A percentile compares a stretch with the other conserved stretches of the same genome.
Conservation (phyloP, 768 basidiomycete genomes). For the Suillus decipiens region DNA sequence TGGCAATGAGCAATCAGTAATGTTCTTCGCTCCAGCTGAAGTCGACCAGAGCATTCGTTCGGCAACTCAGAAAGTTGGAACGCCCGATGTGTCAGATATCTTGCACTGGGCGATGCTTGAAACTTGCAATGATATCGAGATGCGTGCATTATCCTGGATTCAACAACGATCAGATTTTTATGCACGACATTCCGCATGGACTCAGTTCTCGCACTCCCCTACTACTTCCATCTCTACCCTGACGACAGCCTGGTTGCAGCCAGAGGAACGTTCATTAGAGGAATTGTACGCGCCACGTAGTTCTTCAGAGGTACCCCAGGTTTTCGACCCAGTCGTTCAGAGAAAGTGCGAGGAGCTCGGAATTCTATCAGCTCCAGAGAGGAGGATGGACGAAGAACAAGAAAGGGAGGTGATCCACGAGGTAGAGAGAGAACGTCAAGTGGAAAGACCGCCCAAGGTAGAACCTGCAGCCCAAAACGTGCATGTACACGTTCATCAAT, state of each 20-base stretch:
- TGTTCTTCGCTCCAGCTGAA: conserved; percentile 48
- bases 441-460: conserved; percentile 36
- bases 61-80: conserved; percentile 20
- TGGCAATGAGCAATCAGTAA: conserved; percentile 46
- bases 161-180: conserved; percentile 34
- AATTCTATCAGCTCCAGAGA: conserved; percentile 15
- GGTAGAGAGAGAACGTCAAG: conserved; percentile 42
- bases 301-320: neutral
- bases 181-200: conserved; percentile 21
- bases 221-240: conserved; percentile 3
- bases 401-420: conserved; percentile 51
- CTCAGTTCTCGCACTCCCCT: conserved; percentile 9
- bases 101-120: conserved; percentile 46
- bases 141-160: conserved; percentile 43
- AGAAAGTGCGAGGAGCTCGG: conserved; percentile 21
- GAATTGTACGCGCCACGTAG: conserved; percentile 31
- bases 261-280: conserved; percentile 42
- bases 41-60: conserved; percentile 39
- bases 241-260: conserved; percentile 39
- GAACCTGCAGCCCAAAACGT: conserved; percentile 25
- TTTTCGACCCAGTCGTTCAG: conserved; percentile 12
- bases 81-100: too few species aligned
- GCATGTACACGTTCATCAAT: conserved; percentile 20
- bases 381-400: conserved; percentile 47
- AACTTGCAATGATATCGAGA: conserved; percentile 44